phyloP scores from a whole-genome alignment of 2,329 filamentous ascomycete species.

The Ophiocordyceps camponoti-rufipedis region DNA sequence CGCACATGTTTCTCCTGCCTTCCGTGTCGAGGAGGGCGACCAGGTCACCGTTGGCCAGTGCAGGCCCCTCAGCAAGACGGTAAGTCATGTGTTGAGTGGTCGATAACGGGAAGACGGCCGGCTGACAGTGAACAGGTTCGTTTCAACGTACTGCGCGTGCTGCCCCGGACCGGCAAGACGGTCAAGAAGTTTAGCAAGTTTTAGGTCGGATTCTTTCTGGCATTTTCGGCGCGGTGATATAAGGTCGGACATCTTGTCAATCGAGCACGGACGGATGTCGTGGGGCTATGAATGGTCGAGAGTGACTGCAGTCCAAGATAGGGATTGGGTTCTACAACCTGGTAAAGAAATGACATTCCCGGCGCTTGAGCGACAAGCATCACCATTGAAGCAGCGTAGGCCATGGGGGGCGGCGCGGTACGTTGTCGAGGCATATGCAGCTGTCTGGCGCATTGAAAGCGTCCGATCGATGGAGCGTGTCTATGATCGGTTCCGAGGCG shows the following conservation, averaged over 20 bases:
- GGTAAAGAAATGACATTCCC: not conserved
- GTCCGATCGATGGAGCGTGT: too few relatives aligned
- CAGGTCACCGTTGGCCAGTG: conserved; percentile 99
- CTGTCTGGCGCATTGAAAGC: too few relatives aligned
- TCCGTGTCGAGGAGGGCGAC: conserved; percentile 99
- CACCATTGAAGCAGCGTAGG: not conserved
- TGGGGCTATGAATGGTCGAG: not conserved
- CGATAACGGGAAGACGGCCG: not conserved
- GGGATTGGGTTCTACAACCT: not conserved
- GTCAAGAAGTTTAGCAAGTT: conserved; percentile 99
- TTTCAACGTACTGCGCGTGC: conserved; percentile 98
- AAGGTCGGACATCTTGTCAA: conserved; percentile 13
- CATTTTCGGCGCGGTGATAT: conserved; percentile 38
- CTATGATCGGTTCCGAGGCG: too few relatives aligned
- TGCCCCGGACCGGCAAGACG: conserved; percentile 89
- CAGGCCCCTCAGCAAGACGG: conserved; percentile 98
- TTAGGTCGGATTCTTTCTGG: conserved; percentile 44
- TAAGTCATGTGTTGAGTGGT: conserved; percentile 33
- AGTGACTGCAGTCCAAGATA: not conserved
- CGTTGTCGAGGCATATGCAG: too few relatives aligned
- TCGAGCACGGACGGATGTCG: not conserved
- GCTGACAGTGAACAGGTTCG: conserved; percentile 47
- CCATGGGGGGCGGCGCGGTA: not conserved
- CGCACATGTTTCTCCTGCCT: conserved; percentile 95
- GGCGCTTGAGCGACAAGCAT: not conserved